phyloP scores from a whole-genome alignment of 352 stramenopile genomes.

The Phytopythium chamaehyphon region DNA sequence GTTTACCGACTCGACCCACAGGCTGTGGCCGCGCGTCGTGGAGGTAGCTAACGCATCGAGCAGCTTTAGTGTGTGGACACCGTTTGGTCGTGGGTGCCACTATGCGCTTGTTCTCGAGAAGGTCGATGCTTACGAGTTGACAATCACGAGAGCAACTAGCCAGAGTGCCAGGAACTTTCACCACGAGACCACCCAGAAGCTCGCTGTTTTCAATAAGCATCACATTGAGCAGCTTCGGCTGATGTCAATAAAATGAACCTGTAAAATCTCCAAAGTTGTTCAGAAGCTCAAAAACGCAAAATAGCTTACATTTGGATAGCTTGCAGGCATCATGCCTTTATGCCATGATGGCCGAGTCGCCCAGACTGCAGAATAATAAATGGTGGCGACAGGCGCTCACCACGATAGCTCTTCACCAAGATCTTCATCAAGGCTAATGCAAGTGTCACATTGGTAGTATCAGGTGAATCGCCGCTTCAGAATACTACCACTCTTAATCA shows the following conservation, averaged over 20 bases:
- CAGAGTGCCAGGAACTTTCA: constrained; percentile 22
- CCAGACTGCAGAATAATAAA: no score
- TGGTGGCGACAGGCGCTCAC: no score
- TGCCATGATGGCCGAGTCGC: no score
- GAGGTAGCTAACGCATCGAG: constrained; percentile 18
- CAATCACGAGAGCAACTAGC: no score
- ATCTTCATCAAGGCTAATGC: no score
- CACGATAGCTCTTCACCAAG: no score
- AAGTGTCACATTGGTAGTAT: no score
- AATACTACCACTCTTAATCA: not conserved
- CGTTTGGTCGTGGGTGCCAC: constrained; percentile 53
- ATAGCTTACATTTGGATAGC: not conserved
- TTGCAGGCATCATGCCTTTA: no score
- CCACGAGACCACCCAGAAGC: constrained; percentile 27
- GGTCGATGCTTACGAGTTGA: constrained; percentile 8
- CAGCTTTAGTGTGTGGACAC: constrained; percentile 50
- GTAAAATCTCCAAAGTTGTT: not conserved
- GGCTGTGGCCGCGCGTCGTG: constrained; percentile 55
- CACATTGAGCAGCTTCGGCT: constrained; percentile 38
- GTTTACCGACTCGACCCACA: constrained; percentile 71
- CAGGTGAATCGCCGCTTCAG: constrained; percentile 1
- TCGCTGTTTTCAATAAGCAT: constrained; percentile 46
- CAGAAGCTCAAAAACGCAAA: no score
- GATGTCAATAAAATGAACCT: no score
- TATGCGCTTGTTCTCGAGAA: constrained; percentile 67